phyloP scores from a whole-genome alignment of 257 asterid species.

The Gardenia jasminoides region DNA sequence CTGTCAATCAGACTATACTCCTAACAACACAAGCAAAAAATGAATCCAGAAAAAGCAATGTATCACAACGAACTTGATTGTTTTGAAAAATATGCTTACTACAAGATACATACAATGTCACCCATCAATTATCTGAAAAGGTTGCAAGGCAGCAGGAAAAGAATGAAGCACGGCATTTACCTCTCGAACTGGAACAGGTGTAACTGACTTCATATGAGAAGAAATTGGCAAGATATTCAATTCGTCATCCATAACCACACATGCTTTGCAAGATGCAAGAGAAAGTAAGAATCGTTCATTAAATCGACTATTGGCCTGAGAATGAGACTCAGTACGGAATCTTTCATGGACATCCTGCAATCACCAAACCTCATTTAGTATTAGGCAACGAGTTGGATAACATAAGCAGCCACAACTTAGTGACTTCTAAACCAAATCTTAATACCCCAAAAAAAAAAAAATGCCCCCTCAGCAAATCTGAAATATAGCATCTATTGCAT shows the following conservation, averaged over 20 bases:
- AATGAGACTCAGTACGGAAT: slow-evolving; percentile 92
- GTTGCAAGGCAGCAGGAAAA: background rate
- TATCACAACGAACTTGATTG: background rate
- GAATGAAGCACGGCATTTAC: slow-evolving; percentile 33
- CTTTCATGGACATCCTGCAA: slow-evolving; percentile 95
- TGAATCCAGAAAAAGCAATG: too few relatives aligned
- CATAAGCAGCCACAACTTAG: background rate
- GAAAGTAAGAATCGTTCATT: slow-evolving; percentile 96
- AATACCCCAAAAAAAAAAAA: background rate
- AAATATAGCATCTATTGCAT: background rate
- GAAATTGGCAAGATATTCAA: slow-evolving; percentile 87
- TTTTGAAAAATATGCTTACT: background rate
- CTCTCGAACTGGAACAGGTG: slow-evolving; percentile 57
- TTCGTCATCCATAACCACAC: slow-evolving; percentile 97
- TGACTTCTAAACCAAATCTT: background rate
- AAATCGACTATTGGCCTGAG: slow-evolving; percentile 75
- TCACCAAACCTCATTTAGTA: slow-evolving; percentile 22
- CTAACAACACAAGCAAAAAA: background rate
- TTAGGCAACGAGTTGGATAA: background rate
- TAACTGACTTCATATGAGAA: slow-evolving; percentile 81
- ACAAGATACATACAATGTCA: too few relatives aligned
- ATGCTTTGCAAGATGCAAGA: slow-evolving; percentile 84
- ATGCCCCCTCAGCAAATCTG: too few relatives aligned
- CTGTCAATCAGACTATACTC: background rate
- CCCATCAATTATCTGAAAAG: background rate